These are phyloP conservation scores for Pelagomonas calceolata DNA, from an alignment of 108 stramenopile genomes.

Conservation along the genomic window DNA sequence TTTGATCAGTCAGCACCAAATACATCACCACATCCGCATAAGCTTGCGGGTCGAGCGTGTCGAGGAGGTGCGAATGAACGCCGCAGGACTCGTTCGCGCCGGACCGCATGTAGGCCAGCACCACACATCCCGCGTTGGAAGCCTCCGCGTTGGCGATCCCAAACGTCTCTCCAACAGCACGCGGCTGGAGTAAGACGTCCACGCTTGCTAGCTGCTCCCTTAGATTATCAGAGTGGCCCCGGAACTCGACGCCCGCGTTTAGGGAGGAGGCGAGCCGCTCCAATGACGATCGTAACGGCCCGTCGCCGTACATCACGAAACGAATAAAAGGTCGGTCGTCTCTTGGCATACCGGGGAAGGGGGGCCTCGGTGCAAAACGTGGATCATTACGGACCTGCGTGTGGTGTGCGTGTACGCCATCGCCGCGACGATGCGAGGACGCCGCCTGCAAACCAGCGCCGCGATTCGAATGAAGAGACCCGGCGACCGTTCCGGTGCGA, in stretches of 20 bases:
- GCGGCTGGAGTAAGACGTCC: not conserved
- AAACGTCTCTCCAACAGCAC: not conserved
- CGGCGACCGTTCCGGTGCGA: not conserved
- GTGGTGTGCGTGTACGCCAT: no score
- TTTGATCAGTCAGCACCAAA: no score
- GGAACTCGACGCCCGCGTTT: not conserved
- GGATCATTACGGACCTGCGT: no score
- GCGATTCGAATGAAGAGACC: not conserved
- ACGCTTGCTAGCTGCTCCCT: no score
- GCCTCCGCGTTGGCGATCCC: not conserved
- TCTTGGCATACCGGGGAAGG: no score
- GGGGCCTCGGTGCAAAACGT: no score
- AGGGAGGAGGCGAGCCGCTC: not conserved
- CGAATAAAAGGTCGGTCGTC: no score
- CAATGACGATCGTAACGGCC: no score
- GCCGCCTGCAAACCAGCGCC: not conserved
- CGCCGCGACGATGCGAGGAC: no score
- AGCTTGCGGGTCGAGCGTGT: not conserved
- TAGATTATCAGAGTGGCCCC: not conserved
- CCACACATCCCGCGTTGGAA: not conserved
- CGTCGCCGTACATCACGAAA: no score
- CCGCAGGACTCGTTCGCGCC: not conserved
- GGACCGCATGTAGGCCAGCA: not conserved
- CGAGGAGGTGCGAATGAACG: not conserved
- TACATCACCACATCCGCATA: no score